Conservation (phyloP, 192 early-diverging fungal species). For the Coemansia nantahalensis region DNA sequence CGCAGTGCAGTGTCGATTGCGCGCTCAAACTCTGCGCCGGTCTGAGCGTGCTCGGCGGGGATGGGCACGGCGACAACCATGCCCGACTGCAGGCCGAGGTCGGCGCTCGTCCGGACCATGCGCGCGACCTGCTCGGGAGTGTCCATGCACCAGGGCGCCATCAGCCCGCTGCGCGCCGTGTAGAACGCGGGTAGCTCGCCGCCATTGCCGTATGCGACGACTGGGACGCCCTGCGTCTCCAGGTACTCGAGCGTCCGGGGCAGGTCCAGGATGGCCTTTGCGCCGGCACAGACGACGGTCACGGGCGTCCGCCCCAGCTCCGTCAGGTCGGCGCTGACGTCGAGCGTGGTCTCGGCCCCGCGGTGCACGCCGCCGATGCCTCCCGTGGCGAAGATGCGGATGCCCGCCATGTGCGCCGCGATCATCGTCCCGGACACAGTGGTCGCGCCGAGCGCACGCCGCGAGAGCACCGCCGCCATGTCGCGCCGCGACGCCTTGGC, state of each 20-base stretch:
- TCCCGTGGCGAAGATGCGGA: conserved; percentile 91
- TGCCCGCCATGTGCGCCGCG: conserved; percentile 82
- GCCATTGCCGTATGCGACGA: conserved; percentile 68
- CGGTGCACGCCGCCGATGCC: conserved; percentile 97
- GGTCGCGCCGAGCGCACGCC: conserved; percentile 76
- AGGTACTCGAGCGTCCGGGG: conserved; percentile 86
- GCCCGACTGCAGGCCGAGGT: conserved; percentile 71
- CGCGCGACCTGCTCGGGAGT: conserved; percentile 44
- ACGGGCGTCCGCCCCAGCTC: conserved; percentile 91
- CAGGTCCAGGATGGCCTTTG: conserved; percentile 95
- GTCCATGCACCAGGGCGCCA: conserved; percentile 46
- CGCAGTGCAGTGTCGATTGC: conserved; percentile 70
- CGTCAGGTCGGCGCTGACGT: conserved; percentile 89
- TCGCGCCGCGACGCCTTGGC: conserved; percentile 85
- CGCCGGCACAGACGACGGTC: conserved; percentile 94
- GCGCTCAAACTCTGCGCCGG: conserved; percentile 60
- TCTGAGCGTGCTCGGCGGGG: conserved; percentile 61
- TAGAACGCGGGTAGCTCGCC: conserved; percentile 91
- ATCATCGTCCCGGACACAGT: conserved; percentile 93
- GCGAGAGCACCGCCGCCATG: conserved; percentile 70
- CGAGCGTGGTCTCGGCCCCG: conserved; percentile 74
- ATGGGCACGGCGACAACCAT: conserved; percentile 91
- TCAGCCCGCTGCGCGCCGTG: conserved; percentile 63
- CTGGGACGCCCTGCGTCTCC: conserved; percentile 93
- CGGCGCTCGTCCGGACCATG: conserved; percentile 55